Percentiles rank a stretch among this genome's conserved stretches.
Conservation (phyloP, 106 monocot species). For the Platanthera guangdongensis region DNA sequence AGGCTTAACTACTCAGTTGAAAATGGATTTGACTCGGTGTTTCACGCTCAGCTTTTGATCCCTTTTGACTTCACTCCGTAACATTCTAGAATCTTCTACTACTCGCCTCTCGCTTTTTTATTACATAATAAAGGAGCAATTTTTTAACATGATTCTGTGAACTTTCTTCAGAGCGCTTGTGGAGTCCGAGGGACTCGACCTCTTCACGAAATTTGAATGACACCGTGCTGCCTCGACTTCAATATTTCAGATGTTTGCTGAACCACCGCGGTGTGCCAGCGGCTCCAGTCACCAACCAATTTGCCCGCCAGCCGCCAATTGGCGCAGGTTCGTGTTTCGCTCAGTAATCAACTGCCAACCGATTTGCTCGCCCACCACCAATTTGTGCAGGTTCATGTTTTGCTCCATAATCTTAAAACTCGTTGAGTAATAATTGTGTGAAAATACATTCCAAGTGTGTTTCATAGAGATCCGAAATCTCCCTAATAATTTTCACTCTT, state of each 20-base stretch:
- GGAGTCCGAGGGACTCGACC: slow-evolving; percentile 66
- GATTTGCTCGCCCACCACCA: slow-evolving; percentile 52
- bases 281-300: slow-evolving; percentile 68
- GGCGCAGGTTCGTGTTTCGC: slow-evolving; percentile 85
- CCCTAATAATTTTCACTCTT: not conserved
- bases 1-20: too few relatives aligned
- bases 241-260: slow-evolving; percentile 84
- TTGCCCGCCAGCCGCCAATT: slow-evolving; percentile 56
- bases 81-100: too few relatives aligned
- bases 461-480: not conserved
- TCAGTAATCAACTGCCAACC: slow-evolving; percentile 42
- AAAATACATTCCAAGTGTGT: not conserved
- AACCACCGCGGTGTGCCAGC: slow-evolving; percentile 85
- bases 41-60: too few relatives aligned
- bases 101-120: not conserved
- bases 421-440: not conserved
- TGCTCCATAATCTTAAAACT: slow-evolving; percentile 35
- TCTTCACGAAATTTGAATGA: slow-evolving; percentile 25
- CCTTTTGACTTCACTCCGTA: too few relatives aligned
- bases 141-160: not conserved
- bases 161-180: slow-evolving; percentile 54
- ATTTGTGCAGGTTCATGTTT: slow-evolving; percentile 82
- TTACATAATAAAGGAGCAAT: not conserved
- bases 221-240: slow-evolving; percentile 57
- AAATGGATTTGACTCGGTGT: too few relatives aligned